A percentile compares a stretch with the other conserved stretches of the same genome.
phyloP scores from a whole-genome alignment of 331 rosid species.

The Acacia concinna region DNA sequence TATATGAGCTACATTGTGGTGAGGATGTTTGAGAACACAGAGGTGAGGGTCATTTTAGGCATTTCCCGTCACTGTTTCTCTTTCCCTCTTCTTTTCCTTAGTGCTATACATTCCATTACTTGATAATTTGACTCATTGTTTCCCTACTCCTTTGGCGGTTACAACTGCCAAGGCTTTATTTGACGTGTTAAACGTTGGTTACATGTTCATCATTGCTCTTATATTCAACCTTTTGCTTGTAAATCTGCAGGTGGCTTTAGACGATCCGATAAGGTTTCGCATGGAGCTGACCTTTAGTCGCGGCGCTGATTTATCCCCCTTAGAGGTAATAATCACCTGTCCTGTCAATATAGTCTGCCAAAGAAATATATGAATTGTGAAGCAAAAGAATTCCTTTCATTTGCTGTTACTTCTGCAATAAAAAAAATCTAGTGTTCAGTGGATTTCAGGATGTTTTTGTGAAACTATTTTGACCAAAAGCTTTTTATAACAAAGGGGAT shows the following conservation, averaged over 20 bases:
- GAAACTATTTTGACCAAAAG: not conserved
- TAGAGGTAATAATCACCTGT: conserved; percentile 63
- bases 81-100: not conserved
- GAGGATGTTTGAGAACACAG: conserved; percentile 94
- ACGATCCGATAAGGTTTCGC: conserved; percentile 87
- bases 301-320: conserved; percentile 93
- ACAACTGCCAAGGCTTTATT: conserved; percentile 9
- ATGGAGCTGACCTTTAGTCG: conserved; percentile 91
- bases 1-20: conserved; percentile 93
- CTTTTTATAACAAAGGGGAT: not conserved
- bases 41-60: conserved; percentile 48
- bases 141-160: conserved; percentile 12
- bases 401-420: not conserved
- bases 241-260: conserved; percentile 73
- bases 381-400: conserved; percentile 4
- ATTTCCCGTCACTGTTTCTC: conserved; percentile 16
- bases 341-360: conserved; percentile 10
- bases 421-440: too few species aligned
- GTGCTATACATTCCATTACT: conserved; percentile 19
- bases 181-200: not conserved
- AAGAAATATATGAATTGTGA: not conserved
- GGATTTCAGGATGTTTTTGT: too few species aligned
- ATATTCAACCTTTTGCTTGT: conserved; percentile 30
- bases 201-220: conserved; percentile 5
- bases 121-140: conserved; percentile 20